Percentiles rank a stretch among this genome's conserved stretches.
These are phyloP conservation scores for Tothia fuscella DNA, from an alignment of 2,329 filamentous ascomycete species.

Conservation along the genomic window DNA sequence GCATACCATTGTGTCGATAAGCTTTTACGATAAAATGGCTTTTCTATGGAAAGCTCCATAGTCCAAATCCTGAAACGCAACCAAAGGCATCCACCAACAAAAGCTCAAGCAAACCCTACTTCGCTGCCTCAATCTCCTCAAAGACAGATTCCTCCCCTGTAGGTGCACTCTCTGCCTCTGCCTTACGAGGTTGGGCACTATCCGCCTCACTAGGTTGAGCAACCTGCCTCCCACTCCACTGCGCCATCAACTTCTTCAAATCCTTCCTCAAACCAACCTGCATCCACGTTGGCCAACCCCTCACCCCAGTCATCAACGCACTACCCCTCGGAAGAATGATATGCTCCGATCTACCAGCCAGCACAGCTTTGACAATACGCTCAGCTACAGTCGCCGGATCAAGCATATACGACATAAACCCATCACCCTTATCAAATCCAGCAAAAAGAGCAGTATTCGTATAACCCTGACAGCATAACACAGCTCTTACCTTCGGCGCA, in stretches of 20 bases:
- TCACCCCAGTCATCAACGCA: slow-evolving; percentile 24
- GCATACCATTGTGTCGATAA: slow-evolving; percentile 52
- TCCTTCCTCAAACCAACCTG: slow-evolving; percentile 39
- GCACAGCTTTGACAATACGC: slow-evolving; percentile 47
- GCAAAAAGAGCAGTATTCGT: slow-evolving; percentile 49
- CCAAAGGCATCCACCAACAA: background rate
- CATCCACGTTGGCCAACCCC: slow-evolving; percentile 52
- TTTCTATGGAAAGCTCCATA: slow-evolving; percentile 46
- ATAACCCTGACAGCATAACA: slow-evolving; percentile 54
- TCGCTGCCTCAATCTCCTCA: slow-evolving; percentile 3
- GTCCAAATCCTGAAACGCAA: background rate
- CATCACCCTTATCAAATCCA: slow-evolving; percentile 39
- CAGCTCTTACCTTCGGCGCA: slow-evolving; percentile 51
- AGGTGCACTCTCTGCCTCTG: background rate
- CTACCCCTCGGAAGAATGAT: slow-evolving; percentile 39
- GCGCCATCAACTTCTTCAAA: slow-evolving; percentile 22
- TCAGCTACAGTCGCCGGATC: slow-evolving; percentile 53
- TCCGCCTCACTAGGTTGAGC: slow-evolving; percentile 22
- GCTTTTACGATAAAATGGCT: slow-evolving; percentile 62
- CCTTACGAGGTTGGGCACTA: background rate
- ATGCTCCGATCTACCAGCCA: slow-evolving; percentile 45
- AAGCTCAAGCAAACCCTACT: background rate
- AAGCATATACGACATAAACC: slow-evolving; percentile 42
- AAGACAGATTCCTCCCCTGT: slow-evolving; percentile 6
- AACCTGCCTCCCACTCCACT: slow-evolving; percentile 27